phyloP scores from a whole-genome alignment of 352 stramenopile species.

The Phytopythium delawarense region DNA sequence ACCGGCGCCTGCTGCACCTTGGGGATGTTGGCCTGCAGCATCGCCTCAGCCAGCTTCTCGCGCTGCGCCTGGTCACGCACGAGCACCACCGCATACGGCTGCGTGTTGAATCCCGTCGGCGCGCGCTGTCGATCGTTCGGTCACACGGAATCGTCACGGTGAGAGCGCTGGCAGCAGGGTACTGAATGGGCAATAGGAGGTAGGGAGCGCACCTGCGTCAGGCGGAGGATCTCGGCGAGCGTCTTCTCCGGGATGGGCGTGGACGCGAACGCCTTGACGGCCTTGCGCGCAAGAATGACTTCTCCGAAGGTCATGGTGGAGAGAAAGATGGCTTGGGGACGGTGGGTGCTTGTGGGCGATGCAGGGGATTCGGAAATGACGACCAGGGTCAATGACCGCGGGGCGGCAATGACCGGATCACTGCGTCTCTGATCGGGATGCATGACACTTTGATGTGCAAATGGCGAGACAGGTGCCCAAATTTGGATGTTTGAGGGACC shows the following conservation, averaged over 20 bases:
- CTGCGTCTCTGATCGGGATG: no score
- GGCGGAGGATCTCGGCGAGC: conserved; percentile 54
- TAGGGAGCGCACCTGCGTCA: conserved; percentile 40
- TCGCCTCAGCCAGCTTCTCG: conserved; percentile 59
- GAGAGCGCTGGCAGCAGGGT: not conserved
- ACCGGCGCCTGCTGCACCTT: conserved; percentile 76
- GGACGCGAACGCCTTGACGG: conserved; percentile 40
- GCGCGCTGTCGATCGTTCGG: conserved; percentile 30
- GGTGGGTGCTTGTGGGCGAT: not conserved
- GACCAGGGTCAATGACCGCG: not conserved
- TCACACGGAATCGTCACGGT: not conserved
- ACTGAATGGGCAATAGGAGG: not conserved
- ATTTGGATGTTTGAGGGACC: no score
- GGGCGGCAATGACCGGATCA: no score
- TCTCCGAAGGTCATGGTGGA: not conserved
- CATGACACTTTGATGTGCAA: no score
- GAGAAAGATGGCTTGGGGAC: not conserved
- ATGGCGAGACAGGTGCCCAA: no score
- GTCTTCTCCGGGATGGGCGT: conserved; percentile 45
- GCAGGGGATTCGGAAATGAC: not conserved
- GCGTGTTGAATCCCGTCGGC: conserved; percentile 73
- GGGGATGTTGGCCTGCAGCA: conserved; percentile 65
- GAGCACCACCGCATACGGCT: conserved; percentile 73
- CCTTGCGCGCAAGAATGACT: conserved; percentile 28
- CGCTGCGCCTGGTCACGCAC: conserved; percentile 67